These are phyloP conservation scores for Apiospora saccharicola DNA, from an alignment of 2,329 filamentous ascomycete genomes.

Conservation along the genomic window DNA sequence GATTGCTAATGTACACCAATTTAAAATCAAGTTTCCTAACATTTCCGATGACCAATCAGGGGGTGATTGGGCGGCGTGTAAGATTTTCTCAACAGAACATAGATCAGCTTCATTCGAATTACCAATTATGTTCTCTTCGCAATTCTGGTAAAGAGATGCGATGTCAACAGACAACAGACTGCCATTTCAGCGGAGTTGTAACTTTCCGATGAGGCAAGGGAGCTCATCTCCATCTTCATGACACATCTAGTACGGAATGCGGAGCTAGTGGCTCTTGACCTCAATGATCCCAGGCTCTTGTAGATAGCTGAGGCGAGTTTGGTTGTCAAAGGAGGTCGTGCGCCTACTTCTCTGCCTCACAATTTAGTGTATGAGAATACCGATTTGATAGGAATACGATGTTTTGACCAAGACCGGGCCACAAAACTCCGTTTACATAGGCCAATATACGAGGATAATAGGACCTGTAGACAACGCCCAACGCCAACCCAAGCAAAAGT, in stretches of 20 bases:
- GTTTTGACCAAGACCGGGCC: conserved; percentile 7
- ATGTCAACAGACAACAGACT: neutral
- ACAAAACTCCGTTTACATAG: conserved; percentile 16
- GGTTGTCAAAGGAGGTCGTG: neutral
- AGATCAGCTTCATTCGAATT: neutral
- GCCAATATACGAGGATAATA: conserved; percentile 12
- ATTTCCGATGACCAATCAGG: too few species aligned
- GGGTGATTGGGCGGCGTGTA: too few species aligned
- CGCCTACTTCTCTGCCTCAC: neutral
- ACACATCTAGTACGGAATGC: neutral
- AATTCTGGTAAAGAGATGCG: neutral
- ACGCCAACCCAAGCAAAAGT: conserved; percentile 15
- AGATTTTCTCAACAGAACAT: neutral
- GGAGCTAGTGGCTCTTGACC: neutral
- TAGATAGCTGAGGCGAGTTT: neutral
- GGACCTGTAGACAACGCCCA: conserved; percentile 12
- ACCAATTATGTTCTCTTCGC: neutral
- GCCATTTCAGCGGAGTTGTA: neutral
- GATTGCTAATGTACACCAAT: too few species aligned
- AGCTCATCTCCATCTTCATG: neutral
- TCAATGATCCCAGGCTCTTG: neutral
- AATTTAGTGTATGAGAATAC: neutral
- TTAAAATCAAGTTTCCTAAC: too few species aligned
- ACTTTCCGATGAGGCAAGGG: neutral
- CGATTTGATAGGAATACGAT: conserved; percentile 4